phyloP scores from a whole-genome alignment of 2,329 filamentous ascomycete species.

The Aschersonia sp. region DNA sequence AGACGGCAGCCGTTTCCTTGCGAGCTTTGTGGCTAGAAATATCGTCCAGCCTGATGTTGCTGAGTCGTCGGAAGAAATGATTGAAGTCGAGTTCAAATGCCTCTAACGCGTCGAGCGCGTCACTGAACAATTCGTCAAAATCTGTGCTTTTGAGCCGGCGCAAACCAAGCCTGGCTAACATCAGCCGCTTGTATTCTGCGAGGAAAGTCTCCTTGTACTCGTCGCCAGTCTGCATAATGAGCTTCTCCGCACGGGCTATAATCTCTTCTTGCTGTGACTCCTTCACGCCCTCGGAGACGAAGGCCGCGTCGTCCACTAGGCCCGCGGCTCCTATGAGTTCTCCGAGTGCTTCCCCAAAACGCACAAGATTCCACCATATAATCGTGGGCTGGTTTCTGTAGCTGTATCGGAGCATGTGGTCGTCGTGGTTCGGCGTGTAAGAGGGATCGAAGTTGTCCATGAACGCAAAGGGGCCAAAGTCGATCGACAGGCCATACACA shows the following conservation, averaged over 20 bases:
- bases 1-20: constrained; percentile 48
- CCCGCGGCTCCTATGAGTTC: constrained; percentile 72
- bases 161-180: constrained; percentile 68
- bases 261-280: constrained; percentile 51
- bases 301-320: constrained; percentile 55
- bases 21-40: constrained; percentile 51
- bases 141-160: constrained; percentile 54
- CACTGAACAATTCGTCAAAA: constrained; percentile 70
- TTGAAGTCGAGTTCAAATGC: constrained; percentile 81
- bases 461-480: constrained; percentile 95
- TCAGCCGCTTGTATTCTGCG: constrained; percentile 75
- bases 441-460: constrained; percentile 90
- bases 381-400: constrained; percentile 92
- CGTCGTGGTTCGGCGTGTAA: constrained; percentile 96
- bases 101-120: constrained; percentile 69
- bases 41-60: constrained; percentile 44
- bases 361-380: constrained; percentile 97
- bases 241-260: constrained; percentile 62
- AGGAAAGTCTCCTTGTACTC: constrained; percentile 84
- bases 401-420: constrained; percentile 71
- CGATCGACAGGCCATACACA: constrained; percentile 73
- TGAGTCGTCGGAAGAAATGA: constrained; percentile 77
- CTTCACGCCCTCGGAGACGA: constrained; percentile 56
- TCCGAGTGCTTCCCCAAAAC: constrained; percentile 76
- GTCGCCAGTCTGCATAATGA: constrained; percentile 69